Evolutionary conservation across 2,329 filamentous ascomycete species (phyloP).

Genomic region (Ophiostoma piceae): DNA sequence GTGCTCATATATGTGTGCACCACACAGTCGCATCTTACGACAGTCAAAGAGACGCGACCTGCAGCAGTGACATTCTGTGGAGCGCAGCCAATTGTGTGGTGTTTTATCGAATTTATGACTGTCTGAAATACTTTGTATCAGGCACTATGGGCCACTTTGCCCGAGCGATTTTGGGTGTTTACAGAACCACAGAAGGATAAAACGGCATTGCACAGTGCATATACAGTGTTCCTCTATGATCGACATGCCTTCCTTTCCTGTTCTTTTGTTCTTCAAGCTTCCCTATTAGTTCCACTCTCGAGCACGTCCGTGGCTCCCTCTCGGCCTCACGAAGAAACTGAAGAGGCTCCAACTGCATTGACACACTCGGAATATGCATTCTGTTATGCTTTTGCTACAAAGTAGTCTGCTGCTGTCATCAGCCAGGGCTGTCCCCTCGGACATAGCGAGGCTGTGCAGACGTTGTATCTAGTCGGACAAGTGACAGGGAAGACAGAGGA

Average conservation of each 20-base stretch:
- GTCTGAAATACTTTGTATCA: background rate
- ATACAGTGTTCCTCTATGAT: constrained; percentile 5
- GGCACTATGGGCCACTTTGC: background rate
- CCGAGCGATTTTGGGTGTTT: background rate
- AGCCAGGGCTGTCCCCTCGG: background rate
- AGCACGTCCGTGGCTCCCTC: background rate
- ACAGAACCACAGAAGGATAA: background rate
- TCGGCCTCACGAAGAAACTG: background rate
- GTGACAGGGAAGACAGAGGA: background rate
- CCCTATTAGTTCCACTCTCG: background rate
- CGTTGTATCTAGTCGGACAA: background rate
- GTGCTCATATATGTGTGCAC: background rate
- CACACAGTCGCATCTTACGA: background rate
- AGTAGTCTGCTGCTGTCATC: background rate
- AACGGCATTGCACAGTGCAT: background rate
- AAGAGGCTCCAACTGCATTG: background rate
- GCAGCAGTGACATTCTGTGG: constrained; percentile 17
- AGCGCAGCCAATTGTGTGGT: background rate
- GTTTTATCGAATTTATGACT: background rate
- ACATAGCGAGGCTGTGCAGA: background rate
- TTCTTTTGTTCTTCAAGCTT: background rate
- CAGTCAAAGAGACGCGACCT: constrained; percentile 13
- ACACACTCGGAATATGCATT: background rate
- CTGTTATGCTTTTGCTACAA: background rate
- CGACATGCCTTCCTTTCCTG: background rate